A percentile compares a stretch with the other conserved stretches of the same genome.
Conservation (phyloP, 2,329 filamentous ascomycete genomes). For the Clonostachys solani region DNA sequence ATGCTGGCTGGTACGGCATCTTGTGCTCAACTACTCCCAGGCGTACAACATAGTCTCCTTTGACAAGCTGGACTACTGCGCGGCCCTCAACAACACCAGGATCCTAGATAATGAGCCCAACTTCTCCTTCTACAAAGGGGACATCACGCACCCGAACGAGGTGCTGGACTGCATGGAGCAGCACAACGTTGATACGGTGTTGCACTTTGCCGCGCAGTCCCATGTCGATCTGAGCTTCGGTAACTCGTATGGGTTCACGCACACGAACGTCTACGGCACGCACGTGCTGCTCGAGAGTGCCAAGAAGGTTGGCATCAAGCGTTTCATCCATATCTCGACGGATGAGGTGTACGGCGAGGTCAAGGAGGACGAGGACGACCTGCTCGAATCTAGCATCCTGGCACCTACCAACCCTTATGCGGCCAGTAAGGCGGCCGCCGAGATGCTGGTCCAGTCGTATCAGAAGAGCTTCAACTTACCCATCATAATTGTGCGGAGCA, state of each 20-base stretch:
- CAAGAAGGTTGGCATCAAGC: slow-evolving; percentile 64
- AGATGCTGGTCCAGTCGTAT: slow-evolving; percentile 87
- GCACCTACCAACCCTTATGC: slow-evolving; percentile 80
- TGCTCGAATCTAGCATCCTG: slow-evolving; percentile 69
- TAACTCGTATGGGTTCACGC: slow-evolving; percentile 77
- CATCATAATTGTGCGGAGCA: slow-evolving; percentile 74
- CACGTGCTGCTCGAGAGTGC: slow-evolving; percentile 76
- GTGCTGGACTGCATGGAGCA: slow-evolving; percentile 68
- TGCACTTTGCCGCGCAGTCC: slow-evolving; percentile 83
- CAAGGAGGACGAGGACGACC: slow-evolving; percentile 64
- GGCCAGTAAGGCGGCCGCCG: slow-evolving; percentile 75
- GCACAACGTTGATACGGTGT: slow-evolving; percentile 72
- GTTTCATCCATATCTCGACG: slow-evolving; percentile 79
- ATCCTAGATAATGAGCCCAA: slow-evolving; percentile 63
- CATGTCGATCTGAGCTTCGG: slow-evolving; percentile 81
- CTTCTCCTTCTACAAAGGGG: slow-evolving; percentile 76
- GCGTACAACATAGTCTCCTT: slow-evolving; percentile 78
- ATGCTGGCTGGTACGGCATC: slow-evolving; percentile 78
- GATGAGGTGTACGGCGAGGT: slow-evolving; percentile 86
- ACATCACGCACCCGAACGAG: slow-evolving; percentile 67
- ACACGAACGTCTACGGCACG: slow-evolving; percentile 80
- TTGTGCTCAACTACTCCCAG: slow-evolving; percentile 67
- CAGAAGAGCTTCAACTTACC: slow-evolving; percentile 79
- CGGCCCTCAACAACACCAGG: slow-evolving; percentile 75
- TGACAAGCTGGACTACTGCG: slow-evolving; percentile 81